Base-by-base conservation (phyloP, 495 filamentous ascomycete species). In the Lophium mytilinum region DNA sequence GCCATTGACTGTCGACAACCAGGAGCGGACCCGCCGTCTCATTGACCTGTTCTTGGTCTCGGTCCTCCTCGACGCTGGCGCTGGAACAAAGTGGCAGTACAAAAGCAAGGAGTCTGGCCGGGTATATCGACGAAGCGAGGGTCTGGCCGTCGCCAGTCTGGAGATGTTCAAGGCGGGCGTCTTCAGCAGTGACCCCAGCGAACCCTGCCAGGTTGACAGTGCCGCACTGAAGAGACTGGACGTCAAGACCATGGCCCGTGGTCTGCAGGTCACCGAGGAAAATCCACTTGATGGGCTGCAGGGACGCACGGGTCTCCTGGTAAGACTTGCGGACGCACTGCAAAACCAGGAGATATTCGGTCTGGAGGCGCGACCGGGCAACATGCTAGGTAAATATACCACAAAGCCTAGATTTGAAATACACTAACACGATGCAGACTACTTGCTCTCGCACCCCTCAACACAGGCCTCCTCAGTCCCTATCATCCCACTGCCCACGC, bases 111-210 rank as follows among this genome's bases (percentile, higher is more conserved):
- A 96, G 67, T 95, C 90, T 58, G 91, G 91, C 34, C 87, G 83
- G 56, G 65, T 86, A 12, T 97, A 90, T 68, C 79, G 83, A 39
- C 81, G 93, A 39, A 96, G 90, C 53, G 93, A 98, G 69, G 93
- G 93, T 19, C 75, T 98, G 60, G 93, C 93, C 5, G 85, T 98
- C 43, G 93, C 94, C 19, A 92, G 87, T 69, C 72, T 98, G 67
- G 93, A 97, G 65, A 98, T 98, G 93, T 98, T 97, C 75, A 96
- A 93, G 73, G 78, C 82, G 52, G 93, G 93, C n/a, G 64, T 89
- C 43, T 98, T 98, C 73, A 94, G 89, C 60, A 88, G 90, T 65
- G 83, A 90, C 64, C 76, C 79, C 1, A 79, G 71, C 46, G 85
- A 95, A 69, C 90, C 88, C 37, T 87, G 83, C 63, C 90, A 94